These are phyloP conservation scores for Erythrophleum ivorense DNA, from an alignment of 331 rosid species.

Conservation along the genomic window DNA sequence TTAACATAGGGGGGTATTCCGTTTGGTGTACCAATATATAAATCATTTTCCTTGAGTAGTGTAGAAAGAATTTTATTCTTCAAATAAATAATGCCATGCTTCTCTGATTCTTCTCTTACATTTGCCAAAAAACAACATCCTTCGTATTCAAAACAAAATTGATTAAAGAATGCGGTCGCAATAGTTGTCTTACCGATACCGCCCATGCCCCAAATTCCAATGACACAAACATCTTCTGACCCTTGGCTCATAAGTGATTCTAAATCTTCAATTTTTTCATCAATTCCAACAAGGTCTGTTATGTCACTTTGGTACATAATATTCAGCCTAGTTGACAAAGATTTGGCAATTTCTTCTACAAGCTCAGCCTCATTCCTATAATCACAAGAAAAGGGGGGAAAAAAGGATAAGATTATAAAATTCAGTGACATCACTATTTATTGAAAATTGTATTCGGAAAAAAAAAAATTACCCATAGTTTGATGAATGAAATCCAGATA, in stretches of 20 bases:
- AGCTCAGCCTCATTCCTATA: constrained; percentile 42
- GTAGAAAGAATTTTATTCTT: constrained; percentile 13
- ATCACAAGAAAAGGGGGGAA: not conserved
- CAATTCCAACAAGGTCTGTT: constrained; percentile 35
- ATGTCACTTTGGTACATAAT: constrained; percentile 13
- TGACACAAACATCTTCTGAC: not conserved
- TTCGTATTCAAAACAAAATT: not conserved
- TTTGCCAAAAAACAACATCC: constrained; percentile 1
- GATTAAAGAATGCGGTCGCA: constrained; percentile 10
- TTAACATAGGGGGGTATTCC: not conserved
- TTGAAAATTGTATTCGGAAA: not conserved
- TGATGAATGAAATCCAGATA: constrained; percentile 41
- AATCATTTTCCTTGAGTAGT: not conserved
- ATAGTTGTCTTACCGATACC: constrained; percentile 48
- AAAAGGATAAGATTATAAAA: not conserved
- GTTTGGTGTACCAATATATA: not conserved
- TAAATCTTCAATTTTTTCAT: constrained; percentile 16
- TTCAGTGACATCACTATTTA: not conserved
- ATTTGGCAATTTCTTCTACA: constrained; percentile 26
- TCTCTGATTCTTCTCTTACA: constrained; percentile 12
- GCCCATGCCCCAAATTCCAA: constrained; percentile 51
- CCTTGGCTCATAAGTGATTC: constrained; percentile 32
- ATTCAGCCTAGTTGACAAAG: not conserved
- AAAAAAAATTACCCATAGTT: constrained; percentile 15
- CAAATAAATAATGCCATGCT: not conserved